Conservation (phyloP, 371 early-diverging fungal genomes). For the Enterospora canceri region DNA sequence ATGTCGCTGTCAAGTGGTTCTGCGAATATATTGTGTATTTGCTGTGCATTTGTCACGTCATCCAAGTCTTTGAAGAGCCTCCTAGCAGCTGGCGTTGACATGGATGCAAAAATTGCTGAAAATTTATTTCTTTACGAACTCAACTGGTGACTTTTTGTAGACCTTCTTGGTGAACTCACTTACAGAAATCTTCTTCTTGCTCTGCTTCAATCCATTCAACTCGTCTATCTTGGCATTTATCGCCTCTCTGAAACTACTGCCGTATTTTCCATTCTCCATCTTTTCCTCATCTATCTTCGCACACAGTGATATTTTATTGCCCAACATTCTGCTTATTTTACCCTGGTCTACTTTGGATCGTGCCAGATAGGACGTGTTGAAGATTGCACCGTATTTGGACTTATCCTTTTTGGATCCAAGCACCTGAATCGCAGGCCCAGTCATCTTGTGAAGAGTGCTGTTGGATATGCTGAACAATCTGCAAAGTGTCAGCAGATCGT, state of each 20-base stretch:
- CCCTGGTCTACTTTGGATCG: constrained; percentile 74
- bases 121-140: not conserved
- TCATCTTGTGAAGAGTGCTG: constrained; percentile 73
- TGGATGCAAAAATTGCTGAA: constrained; percentile 16
- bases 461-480: constrained; percentile 78
- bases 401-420: constrained; percentile 91
- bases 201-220: constrained; percentile 9
- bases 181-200: constrained; percentile 5
- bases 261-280: constrained; percentile 11
- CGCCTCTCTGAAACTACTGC: constrained; percentile 4
- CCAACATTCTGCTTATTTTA: constrained; percentile 74
- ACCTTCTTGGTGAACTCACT: constrained; percentile 8
- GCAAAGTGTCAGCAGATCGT: constrained; percentile 73
- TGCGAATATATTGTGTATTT: constrained; percentile 52
- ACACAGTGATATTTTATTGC: constrained; percentile 75
- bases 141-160: not conserved
- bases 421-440: constrained; percentile 83
- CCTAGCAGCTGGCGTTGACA: constrained; percentile 62
- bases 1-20: constrained; percentile 50
- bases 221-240: constrained; percentile 19
- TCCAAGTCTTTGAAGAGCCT: constrained; percentile 74
- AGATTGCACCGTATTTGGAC: constrained; percentile 86
- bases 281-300: constrained; percentile 79
- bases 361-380: constrained; percentile 68
- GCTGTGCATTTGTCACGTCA: constrained; percentile 75